Evolutionary conservation across 2,329 filamentous ascomycete genomes (phyloP).

Genomic region (Ophiostoma sp.): DNA sequence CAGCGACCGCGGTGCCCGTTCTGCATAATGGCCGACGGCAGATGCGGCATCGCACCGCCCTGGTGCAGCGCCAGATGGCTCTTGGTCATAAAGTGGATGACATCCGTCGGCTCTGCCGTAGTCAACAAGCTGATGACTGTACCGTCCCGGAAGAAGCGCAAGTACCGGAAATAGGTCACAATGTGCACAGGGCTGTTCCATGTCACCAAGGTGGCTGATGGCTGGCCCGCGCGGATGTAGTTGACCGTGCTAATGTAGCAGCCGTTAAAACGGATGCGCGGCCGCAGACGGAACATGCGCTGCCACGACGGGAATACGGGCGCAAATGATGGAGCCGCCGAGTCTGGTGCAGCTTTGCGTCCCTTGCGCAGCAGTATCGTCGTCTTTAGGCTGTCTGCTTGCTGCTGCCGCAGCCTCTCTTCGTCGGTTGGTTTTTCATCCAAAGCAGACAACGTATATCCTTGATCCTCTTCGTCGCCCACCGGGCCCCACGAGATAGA

Average conservation of each 20-base stretch:
- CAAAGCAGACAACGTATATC: not conserved
- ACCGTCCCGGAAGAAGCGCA: constrained; percentile 90
- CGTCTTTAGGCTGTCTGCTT: constrained; percentile 33
- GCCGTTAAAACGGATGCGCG: constrained; percentile 87
- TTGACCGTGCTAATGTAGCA: constrained; percentile 97
- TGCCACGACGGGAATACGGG: constrained; percentile 46
- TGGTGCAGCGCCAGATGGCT: constrained; percentile 55
- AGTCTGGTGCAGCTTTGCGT: constrained; percentile 36
- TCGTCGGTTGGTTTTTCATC: constrained; percentile 27
- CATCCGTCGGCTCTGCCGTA: constrained; percentile 74
- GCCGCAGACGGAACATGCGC: constrained; percentile 72
- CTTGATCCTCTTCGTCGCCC: constrained; percentile 21
- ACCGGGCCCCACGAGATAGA: constrained; percentile 53
- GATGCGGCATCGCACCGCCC: constrained; percentile 36
- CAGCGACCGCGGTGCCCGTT: constrained; percentile 57
- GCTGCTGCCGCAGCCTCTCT: constrained; percentile 19
- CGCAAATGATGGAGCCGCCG: not conserved
- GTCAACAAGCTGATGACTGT: constrained; percentile 74
- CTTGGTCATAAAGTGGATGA: constrained; percentile 75
- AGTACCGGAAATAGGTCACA: constrained; percentile 95
- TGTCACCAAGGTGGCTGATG: constrained; percentile 62
- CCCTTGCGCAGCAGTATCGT: constrained; percentile 41
- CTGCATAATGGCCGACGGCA: constrained; percentile 56
- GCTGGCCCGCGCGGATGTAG: constrained; percentile 78
- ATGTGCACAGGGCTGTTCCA: constrained; percentile 83